Percentiles rank a stretch among this genome's conserved stretches.
Conservation (phyloP, 306 rosid species). For the Fragaria iinumae region DNA sequence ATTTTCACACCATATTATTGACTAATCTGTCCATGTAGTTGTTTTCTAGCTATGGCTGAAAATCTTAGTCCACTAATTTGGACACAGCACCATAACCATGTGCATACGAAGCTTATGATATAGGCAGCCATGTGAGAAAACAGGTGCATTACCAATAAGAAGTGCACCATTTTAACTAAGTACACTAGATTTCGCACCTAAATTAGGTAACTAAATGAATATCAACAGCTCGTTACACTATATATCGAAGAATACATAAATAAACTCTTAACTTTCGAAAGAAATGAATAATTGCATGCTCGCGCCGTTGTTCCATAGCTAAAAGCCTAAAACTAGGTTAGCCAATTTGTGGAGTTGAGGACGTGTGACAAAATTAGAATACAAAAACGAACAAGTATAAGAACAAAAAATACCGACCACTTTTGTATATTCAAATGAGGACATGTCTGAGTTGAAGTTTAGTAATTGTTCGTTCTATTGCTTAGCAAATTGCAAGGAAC, state of each 20-base stretch:
- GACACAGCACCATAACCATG: neutral
- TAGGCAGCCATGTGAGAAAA: neutral
- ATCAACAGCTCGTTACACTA: too few species aligned
- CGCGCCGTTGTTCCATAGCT: neutral
- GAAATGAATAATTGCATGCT: neutral
- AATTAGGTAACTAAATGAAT: neutral
- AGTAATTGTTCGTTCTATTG: neutral
- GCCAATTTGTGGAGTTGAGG: neutral
- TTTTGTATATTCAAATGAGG: neutral
- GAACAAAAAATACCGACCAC: neutral
- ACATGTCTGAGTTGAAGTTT: neutral
- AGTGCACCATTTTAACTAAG: neutral
- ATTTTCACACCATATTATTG: slow-evolving; percentile 7
- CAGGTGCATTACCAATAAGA: neutral
- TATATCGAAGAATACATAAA: too few species aligned
- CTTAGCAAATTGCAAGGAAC: slow-evolving; percentile 2
- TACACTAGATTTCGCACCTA: neutral
- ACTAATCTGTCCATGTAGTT: neutral
- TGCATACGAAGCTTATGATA: neutral
- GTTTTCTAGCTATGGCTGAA: neutral
- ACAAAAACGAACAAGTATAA: neutral
- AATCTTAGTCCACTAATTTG: neutral
- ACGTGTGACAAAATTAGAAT: slow-evolving; percentile 2
- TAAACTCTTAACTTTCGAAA: neutral
- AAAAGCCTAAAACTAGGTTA: neutral